Base-by-base conservation (phyloP, 1,139 yeast genomes). In the Eremothecium gossypii region DNA sequence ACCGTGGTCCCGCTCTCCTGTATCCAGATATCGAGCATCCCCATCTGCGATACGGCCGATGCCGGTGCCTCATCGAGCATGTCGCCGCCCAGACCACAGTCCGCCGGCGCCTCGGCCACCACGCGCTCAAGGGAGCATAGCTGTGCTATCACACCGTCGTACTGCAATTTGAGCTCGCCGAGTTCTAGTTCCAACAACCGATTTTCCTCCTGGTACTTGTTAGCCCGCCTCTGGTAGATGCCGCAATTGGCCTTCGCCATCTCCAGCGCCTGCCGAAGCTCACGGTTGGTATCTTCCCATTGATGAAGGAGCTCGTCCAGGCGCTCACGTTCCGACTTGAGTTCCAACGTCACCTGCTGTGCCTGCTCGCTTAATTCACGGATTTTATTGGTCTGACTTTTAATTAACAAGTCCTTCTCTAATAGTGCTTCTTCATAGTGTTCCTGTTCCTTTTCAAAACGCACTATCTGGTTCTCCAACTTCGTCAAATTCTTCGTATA, bases 361-460 rank as follows among this genome's bases (percentile, higher is more conserved):
- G 14, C 5, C 29, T 33, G 28, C 10, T 32, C 35, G 23, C 14
- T 33, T 8, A 38, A 14, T 26, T 27, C 23, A 9, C 34, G 12
- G 10, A 37, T 28, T 30, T 41, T 37, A 10, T 33, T 31, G 23
- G 40, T 27, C 14, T 35, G 38, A 13, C 33, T 30, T 10, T 38
- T 23, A n/a, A 41, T 33, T n/a, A 23, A 17, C 41, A 38, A 30
- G n/a, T 41, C 41, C 20, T 34, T 38, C 12, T 14, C 38, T 12
- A 38, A 35, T 27, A 23, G 33, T 9, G 42, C 41, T 27, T 38
- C 34, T 23, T 41, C 41, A 26, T 34, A 31, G 29, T 41, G 44
- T 9, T 33, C 30, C 3, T 35, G 31, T 32, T 41, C 44, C 13
- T 41, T 38, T 8, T 27, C 41, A 11, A 38, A 29, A 8, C 30